Evolutionary conservation across 1,139 yeast species (phyloP).

Genomic region (Candida gigantensis): DNA sequence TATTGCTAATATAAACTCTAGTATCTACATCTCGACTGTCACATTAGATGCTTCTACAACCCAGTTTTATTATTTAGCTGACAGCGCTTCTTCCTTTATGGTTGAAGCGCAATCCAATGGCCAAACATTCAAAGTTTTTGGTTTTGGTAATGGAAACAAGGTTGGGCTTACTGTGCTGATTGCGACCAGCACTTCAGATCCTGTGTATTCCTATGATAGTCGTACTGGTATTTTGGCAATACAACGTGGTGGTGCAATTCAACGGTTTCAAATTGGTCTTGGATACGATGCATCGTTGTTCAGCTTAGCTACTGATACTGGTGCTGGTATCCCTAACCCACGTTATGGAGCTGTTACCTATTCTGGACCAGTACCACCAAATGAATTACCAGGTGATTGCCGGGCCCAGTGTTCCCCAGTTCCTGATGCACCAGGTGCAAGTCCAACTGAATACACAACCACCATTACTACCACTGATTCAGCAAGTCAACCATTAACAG

Average conservation of each 20-base stretch:
- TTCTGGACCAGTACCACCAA: constrained; percentile 19
- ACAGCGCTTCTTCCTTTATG: neutral
- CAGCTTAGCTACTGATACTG: constrained; percentile 16
- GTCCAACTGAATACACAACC: neutral
- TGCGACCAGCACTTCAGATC: constrained; percentile 6
- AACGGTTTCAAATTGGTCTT: constrained; percentile 23
- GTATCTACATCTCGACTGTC: constrained; percentile 18
- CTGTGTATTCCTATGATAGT: constrained; percentile 18
- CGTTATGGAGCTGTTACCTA: constrained; percentile 15
- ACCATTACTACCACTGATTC: neutral
- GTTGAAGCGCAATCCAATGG: neutral
- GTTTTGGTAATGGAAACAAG: constrained; percentile 24
- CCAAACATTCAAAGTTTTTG: constrained; percentile 9
- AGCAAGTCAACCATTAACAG: too few relatives aligned
- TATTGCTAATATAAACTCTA: constrained; percentile 22
- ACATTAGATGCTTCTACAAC: neutral
- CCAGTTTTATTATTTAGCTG: neutral
- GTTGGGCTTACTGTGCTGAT: constrained; percentile 22
- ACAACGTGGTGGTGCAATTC: constrained; percentile 8
- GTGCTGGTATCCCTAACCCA: constrained; percentile 11
- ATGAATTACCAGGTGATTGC: neutral
- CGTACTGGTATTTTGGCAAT: constrained; percentile 26
- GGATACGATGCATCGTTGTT: constrained; percentile 17
- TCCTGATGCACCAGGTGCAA: neutral
- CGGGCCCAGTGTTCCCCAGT: neutral